Evolutionary conservation across 2,329 filamentous ascomycete species (phyloP).

Genomic region (Penicillium sp.): DNA sequence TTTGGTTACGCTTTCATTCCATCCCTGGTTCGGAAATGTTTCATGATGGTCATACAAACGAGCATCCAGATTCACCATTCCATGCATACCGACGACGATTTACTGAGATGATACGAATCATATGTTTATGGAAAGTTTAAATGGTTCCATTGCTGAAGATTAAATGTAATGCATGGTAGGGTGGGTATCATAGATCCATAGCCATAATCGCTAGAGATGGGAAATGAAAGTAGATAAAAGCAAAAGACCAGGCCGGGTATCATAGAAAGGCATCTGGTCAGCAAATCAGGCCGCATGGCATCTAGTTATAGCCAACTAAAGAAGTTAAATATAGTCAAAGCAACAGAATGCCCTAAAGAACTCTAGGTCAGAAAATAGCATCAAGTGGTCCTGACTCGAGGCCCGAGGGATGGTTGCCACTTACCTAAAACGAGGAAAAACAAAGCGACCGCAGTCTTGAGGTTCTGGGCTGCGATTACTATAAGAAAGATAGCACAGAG

Average conservation of each 20-base stretch:
- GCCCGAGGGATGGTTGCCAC: no score
- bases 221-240: background rate
- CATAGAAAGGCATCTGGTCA: background rate
- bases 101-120: no score
- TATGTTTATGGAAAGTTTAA: background rate
- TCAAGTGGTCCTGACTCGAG: background rate
- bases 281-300: background rate
- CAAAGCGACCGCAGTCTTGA: conserved; percentile 20
- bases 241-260: background rate
- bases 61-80: background rate
- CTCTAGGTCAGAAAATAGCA: background rate
- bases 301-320: conserved; percentile 16
- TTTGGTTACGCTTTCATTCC: background rate
- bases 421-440: conserved; percentile 20
- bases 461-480: conserved; percentile 24
- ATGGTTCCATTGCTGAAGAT: background rate
- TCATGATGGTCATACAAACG: background rate
- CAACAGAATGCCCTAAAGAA: conserved; percentile 13
- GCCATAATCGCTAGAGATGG: background rate
- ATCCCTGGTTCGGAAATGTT: background rate
- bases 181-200: background rate
- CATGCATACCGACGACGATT: no score
- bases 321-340: conserved; percentile 2
- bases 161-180: background rate
- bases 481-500: conserved; percentile 26